Conservation (phyloP, 1,139 yeast genomes). For the Kodamaea anthophila region DNA sequence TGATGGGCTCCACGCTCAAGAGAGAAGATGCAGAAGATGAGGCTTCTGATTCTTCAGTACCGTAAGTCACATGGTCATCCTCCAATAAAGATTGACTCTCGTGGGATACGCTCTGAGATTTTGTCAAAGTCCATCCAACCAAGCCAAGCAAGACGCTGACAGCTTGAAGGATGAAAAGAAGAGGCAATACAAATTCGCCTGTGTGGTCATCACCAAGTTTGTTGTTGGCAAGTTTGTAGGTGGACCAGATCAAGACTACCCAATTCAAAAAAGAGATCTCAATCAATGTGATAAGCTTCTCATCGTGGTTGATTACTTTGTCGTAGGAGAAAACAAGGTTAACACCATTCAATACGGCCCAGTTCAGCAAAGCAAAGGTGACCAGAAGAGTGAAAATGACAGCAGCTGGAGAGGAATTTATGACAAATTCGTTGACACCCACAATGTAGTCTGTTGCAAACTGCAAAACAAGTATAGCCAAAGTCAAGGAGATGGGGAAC, state of each 20-base stretch:
- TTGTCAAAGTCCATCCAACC: conserved; percentile 36
- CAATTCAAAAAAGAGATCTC: conserved; percentile 54
- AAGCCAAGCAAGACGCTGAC: conserved; percentile 51
- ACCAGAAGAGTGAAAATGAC: conserved; percentile 37
- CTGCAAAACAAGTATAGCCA: conserved; percentile 36
- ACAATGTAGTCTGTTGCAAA: conserved; percentile 25
- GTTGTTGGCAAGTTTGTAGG: conserved; percentile 42
- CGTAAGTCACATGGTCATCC: conserved; percentile 16
- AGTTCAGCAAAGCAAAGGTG: conserved; percentile 49
- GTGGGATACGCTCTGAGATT: conserved; percentile 1
- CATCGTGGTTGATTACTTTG: conserved; percentile 58
- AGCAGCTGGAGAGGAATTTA: conserved; percentile 46
- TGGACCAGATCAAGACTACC: conserved; percentile 41
- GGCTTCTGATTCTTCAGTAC: conserved; percentile 14
- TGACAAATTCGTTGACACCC: conserved; percentile 46
- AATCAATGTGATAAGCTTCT: conserved; percentile 60
- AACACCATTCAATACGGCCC: conserved; percentile 45
- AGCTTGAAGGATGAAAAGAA: conserved; percentile 48
- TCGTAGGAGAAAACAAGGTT: conserved; percentile 34
- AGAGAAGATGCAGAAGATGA: conserved; percentile 12
- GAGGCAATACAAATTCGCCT: conserved; percentile 52
- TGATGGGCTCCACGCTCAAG: conserved; percentile 12
- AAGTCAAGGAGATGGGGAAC: conserved; percentile 48
- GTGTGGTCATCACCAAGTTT: conserved; percentile 43
- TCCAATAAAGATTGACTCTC: conserved; percentile 27